A percentile compares a stretch with the other conserved stretches of the same genome.
phyloP scores from a whole-genome alignment of 306 rosid genomes.

The Cicer yamashitae region DNA sequence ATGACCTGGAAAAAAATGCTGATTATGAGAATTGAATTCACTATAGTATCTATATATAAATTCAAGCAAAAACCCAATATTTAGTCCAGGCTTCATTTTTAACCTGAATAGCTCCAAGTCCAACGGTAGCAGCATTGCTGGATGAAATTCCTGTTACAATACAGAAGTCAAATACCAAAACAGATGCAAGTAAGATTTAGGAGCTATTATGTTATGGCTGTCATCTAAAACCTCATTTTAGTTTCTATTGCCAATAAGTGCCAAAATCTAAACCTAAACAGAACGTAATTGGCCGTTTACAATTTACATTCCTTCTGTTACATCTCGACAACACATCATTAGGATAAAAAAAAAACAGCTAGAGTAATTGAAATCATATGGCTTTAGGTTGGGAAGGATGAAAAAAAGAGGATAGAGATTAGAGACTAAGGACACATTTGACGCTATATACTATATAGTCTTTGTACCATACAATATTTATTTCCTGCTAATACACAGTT shows the following conservation, averaged over 20 bases:
- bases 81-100: conserved; percentile 6
- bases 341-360: neutral
- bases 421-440: neutral
- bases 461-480: neutral
- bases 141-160: conserved; percentile 69
- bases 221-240: conserved; percentile 21
- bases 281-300: neutral
- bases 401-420: neutral
- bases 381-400: neutral
- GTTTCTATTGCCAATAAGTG: conserved; percentile 26
- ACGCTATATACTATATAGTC: neutral
- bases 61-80: conserved; percentile 5
- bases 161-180: conserved; percentile 42
- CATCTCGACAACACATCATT: neutral
- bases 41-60: conserved; percentile 17
- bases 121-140: conserved; percentile 69
- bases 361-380: neutral
- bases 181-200: conserved; percentile 29
- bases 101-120: conserved; percentile 83
- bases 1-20: conserved; percentile 58
- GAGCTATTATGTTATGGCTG: conserved; percentile 3
- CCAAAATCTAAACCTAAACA: neutral
- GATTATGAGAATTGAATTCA: conserved; percentile 30
- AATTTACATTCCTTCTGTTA: conserved; percentile 3
- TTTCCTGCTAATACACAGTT: neutral